Base-by-base conservation (phyloP, 2,329 filamentous ascomycete genomes). In the Dactylellina drechsleri region DNA sequence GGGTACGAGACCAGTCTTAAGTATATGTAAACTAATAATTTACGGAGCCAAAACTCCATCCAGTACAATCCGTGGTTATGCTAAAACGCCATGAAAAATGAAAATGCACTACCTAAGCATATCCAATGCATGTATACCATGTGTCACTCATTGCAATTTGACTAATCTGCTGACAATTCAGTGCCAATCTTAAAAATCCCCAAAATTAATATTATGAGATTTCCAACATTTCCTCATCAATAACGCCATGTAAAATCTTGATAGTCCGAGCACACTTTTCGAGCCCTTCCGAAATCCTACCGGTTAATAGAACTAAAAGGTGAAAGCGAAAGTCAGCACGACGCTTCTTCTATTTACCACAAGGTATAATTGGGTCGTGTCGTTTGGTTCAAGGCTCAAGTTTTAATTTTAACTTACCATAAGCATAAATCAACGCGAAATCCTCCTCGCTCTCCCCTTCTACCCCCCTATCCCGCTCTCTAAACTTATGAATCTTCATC, bases 381-480 rank as follows among this genome's bases (percentile, higher is more conserved):
- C n/a, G n/a, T n/a, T n/a, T n/a, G n/a, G n/a, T n/a, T n/a, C n/a
- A n/a, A n/a, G n/a, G n/a, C n/a, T n/a, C n/a, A n/a, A n/a, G n/a
- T n/a, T n/a, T n/a, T n/a, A n/a, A n/a, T n/a, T n/a, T n/a, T n/a
- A n/a, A 36, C 31, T 70, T 57, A 79, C 78, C 92, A 83, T 97
- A 99, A 16, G 94, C 93, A 83, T 98, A 99, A 50, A 98, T 83
- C 78, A 98, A 84, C 77, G 94, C 93, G 81, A 95, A 98, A 80
- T 99, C 95, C 76, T 85, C 84, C 65, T 85, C 84, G 1, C 81
- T 83, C 1, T 83, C 83, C 26, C 81, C 79, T 15, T 82, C 82
- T 67, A 84, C 85, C 23, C 81, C 80, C 1, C 85, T 79, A 54
- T 82, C 84, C 65, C 89, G 87, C 66, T 90, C 88, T 80, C 94